Conservation (phyloP, 345 rosid species). For the Dovyalis caffra region DNA sequence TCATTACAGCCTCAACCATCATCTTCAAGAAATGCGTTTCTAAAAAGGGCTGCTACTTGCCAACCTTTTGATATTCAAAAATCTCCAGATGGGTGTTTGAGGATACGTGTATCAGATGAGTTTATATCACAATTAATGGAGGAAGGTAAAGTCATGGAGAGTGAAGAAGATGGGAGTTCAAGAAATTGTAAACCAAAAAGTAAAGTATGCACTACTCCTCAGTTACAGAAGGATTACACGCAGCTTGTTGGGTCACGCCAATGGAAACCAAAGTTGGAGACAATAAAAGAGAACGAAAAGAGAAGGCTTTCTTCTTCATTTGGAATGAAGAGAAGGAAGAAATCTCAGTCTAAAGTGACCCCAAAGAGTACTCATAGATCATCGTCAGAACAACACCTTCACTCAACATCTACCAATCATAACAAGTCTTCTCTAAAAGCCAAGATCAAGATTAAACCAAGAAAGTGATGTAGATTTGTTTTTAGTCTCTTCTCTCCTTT, state of each 20-base stretch:
- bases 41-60: conserved; percentile 31
- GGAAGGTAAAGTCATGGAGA: conserved; percentile 24
- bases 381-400: conserved; percentile 21
- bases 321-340: conserved; percentile 51
- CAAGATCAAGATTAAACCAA: conserved; percentile 36
- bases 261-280: conserved; percentile 90
- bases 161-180: conserved; percentile 12
- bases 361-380: conserved; percentile 14
- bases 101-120: conserved; percentile 77
- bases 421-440: conserved; percentile 31
- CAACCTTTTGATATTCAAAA: conserved; percentile 66
- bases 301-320: conserved; percentile 41
- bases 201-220: conserved; percentile 62
- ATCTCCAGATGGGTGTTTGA: conserved; percentile 48
- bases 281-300: conserved; percentile 54
- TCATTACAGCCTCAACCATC: conserved; percentile 15
- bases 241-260: conserved; percentile 50
- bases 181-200: conserved; percentile 2
- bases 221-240: conserved; percentile 61
- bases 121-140: conserved; percentile 63
- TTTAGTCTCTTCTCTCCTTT: not conserved
- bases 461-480: conserved; percentile 13
- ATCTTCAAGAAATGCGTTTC: conserved; percentile 19
- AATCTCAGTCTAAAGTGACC: conserved; percentile 20
- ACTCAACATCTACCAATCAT: conserved; percentile 9